These are phyloP conservation scores for Beauveria bassiana DNA, from an alignment of 2,329 filamentous ascomycete species.

Conservation along the genomic window DNA sequence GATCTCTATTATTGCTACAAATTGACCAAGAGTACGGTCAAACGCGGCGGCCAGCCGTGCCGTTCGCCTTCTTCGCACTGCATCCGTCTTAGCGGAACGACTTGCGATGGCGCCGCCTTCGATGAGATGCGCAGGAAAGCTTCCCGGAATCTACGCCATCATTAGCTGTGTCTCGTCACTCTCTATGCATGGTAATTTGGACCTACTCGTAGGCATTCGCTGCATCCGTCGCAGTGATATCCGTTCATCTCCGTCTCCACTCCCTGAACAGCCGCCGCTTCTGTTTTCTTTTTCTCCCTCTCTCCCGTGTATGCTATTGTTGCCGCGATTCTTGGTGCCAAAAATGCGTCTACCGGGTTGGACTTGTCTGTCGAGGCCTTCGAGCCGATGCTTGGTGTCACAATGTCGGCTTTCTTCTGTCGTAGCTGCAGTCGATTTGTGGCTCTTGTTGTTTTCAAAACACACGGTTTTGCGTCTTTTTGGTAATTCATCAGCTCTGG, in stretches of 20 bases:
- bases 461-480: neutral
- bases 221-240: neutral
- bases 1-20: conserved; percentile 14
- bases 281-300: neutral
- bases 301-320: neutral
- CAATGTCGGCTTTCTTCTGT: neutral
- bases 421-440: neutral
- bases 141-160: conserved; percentile 18
- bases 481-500: neutral
- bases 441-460: neutral
- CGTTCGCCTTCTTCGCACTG: neutral
- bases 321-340: neutral
- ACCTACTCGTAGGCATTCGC: neutral
- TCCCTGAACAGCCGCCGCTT: neutral
- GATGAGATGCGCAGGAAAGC: conserved; percentile 20
- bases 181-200: too few species aligned
- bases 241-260: neutral
- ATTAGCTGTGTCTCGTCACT: neutral
- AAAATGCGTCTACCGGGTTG: neutral
- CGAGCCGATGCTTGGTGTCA: neutral
- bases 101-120: conserved; percentile 22
- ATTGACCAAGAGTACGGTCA: neutral
- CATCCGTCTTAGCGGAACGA: conserved; percentile 18
- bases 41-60: neutral
- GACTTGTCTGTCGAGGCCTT: neutral